These are phyloP conservation scores for Colletotrichum caudatum DNA, from an alignment of 2,329 filamentous ascomycete genomes.

Conservation along the genomic window DNA sequence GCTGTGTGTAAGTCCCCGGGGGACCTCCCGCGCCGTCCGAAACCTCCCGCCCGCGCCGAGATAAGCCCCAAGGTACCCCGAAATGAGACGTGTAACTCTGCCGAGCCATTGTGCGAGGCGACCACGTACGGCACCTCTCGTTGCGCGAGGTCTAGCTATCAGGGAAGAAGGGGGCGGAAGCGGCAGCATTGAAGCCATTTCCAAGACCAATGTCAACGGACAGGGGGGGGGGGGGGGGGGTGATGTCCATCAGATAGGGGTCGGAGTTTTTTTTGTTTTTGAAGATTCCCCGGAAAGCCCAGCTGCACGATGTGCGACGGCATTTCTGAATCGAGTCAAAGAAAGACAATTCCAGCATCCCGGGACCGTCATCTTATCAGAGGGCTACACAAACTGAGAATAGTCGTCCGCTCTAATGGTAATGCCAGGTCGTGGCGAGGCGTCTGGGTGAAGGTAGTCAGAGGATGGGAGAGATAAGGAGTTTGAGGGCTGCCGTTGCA, in stretches of 20 bases:
- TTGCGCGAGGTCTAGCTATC: background rate
- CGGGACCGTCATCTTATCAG: constrained; percentile 31
- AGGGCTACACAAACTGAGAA: background rate
- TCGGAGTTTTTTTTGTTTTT: background rate
- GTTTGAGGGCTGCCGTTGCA: constrained; percentile 21
- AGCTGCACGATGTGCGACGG: constrained; percentile 28
- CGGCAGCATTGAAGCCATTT: background rate
- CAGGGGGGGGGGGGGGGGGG: background rate
- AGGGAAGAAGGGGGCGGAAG: too few relatives aligned
- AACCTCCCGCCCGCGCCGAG: constrained; percentile 17
- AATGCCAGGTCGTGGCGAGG: constrained; percentile 17
- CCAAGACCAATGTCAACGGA: too few relatives aligned
- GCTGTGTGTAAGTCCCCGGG: background rate
- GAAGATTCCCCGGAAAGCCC: constrained; percentile 28
- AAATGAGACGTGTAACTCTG: constrained; percentile 6
- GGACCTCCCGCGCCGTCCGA: background rate
- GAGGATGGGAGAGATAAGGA: constrained; percentile 27
- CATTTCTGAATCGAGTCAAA: constrained; percentile 34
- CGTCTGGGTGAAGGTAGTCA: background rate
- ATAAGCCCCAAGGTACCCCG: constrained; percentile 16
- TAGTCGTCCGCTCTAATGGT: constrained; percentile 9
- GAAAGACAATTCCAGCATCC: constrained; percentile 17
- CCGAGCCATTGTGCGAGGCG: background rate
- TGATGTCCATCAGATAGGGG: too few relatives aligned
- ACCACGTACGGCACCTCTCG: too few relatives aligned